Conservation (phyloP, 2,329 filamentous ascomycete genomes). For the Diaporthe aspalathi region DNA sequence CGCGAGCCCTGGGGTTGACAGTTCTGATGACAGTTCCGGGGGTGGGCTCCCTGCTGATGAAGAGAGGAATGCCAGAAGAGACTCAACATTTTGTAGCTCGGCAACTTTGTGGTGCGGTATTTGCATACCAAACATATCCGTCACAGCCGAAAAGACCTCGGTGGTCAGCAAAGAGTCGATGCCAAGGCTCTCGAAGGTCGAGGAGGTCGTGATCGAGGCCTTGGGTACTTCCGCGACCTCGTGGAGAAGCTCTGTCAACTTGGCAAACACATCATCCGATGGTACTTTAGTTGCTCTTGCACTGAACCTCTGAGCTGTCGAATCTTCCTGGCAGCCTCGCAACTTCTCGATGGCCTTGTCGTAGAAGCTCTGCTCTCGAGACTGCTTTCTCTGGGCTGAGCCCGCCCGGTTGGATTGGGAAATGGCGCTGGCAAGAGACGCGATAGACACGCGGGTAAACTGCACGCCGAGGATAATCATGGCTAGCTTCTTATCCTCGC, state of each 20-base stretch:
- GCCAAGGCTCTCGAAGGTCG: constrained; percentile 48
- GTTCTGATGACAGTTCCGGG: not conserved
- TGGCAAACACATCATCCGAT: not conserved
- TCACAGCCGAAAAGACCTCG: constrained; percentile 44
- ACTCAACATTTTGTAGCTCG: not conserved
- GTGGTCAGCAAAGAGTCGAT: constrained; percentile 52
- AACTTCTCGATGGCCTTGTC: constrained; percentile 5
- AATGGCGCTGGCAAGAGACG: constrained; percentile 36
- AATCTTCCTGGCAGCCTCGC: not conserved
- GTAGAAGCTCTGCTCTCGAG: not conserved
- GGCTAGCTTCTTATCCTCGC: constrained; percentile 32
- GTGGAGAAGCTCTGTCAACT: constrained; percentile 32
- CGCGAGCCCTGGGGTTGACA: not conserved
- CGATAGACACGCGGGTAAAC: constrained; percentile 41
- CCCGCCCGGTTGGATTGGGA: constrained; percentile 26
- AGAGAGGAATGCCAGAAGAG: not conserved
- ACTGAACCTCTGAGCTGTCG: not conserved
- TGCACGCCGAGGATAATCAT: constrained; percentile 40
- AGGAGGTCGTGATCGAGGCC: constrained; percentile 41
- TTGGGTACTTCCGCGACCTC: constrained; percentile 41
- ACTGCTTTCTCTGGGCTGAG: not conserved
- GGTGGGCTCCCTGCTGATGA: not conserved
- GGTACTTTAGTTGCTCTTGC: not conserved
- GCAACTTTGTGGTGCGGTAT: not conserved
- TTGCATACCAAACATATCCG: not conserved